Conservation (phyloP, 2,329 filamentous ascomycete species). For the Paraconiothyrium brasiliense region DNA sequence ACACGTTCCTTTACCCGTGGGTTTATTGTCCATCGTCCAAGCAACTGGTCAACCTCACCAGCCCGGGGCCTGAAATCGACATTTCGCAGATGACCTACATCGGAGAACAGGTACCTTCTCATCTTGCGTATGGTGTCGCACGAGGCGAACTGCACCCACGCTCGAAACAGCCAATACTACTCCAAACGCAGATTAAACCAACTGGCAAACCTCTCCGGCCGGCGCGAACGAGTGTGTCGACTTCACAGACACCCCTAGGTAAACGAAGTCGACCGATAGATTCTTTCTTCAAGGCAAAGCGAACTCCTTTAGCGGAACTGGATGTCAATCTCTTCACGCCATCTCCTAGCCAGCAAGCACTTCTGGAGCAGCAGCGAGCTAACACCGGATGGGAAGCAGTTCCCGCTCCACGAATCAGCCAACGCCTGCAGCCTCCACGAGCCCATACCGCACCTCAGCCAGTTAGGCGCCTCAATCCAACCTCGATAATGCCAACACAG, state of each 20-base stretch:
- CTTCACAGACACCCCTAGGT: constrained; percentile 56
- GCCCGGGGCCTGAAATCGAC: constrained; percentile 69
- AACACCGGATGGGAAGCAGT: constrained; percentile 65
- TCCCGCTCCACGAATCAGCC: constrained; percentile 55
- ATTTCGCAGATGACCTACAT: constrained; percentile 82
- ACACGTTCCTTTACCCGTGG: constrained; percentile 93
- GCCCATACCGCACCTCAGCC: constrained; percentile 55
- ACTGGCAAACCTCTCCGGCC: constrained; percentile 50
- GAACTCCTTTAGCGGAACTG: constrained; percentile 71
- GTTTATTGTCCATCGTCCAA: constrained; percentile 84
- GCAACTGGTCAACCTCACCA: constrained; percentile 78
- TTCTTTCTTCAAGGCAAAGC: constrained; percentile 71
- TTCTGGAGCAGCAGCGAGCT: constrained; percentile 63
- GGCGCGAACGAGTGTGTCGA: constrained; percentile 34
- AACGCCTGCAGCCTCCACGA: constrained; percentile 30
- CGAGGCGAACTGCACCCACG: constrained; percentile 87
- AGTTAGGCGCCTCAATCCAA: constrained; percentile 50
- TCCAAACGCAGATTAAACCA: constrained; percentile 44
- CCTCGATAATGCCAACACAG: constrained; percentile 48
- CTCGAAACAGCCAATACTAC: constrained; percentile 73
- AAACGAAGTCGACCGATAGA: constrained; percentile 71
- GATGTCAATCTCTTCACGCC: constrained; percentile 74
- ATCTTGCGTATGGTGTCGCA: constrained; percentile 78
- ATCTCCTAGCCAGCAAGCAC: constrained; percentile 70
- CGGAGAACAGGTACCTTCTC: constrained; percentile 74